Base-by-base conservation (phyloP, 495 filamentous ascomycete species). In the Neurospora tetraspora region DNA sequence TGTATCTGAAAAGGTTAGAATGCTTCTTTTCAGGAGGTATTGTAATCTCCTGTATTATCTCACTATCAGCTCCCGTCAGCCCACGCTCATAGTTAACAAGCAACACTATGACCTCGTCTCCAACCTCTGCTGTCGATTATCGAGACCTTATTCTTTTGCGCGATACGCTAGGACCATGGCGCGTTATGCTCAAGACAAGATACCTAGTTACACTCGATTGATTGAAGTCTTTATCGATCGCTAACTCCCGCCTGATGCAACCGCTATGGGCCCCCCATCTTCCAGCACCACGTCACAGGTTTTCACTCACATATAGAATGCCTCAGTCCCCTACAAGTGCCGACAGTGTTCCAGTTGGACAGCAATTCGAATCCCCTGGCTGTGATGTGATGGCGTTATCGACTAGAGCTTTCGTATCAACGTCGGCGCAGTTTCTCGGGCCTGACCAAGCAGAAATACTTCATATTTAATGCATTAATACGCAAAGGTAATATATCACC, bases 1-100 rank as follows among this genome's bases (percentile, higher is more conserved):
- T 72, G 39, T 69, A 38, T 39, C 69, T 53, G n/a, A 27, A 39
- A 71, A 36, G 47, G 39, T 47, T 59, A 47, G 27, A 73, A 71
- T 16, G 47, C 12, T 59, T 59, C 47, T 27, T 47, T 61, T 34
- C 53, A 34, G 12, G 27, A 61, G 11, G 20, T 16, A 2, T 61
- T 27, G 53, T 12, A 34, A 34, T 34, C 14, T 65, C 53, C 27
- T 34, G 3, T 34, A 31, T 61, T 3, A 34, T 31, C 14, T 65
- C 23, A 9, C 23, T 34, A 14, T 34, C 14, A 65, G 14, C 23
- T 65, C 53, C 53, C 31, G 53, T 65, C 53, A 34, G 27, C 53
- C 53, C 53, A 16, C 27, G 11, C 23, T 9, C 27, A 18, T 34
- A 7, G 14, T 16, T 0, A 31, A 65, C 6, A 18, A 65, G 14